phyloP scores from a whole-genome alignment of 495 filamentous ascomycete species.

The Penicillium cosmopolitanum region DNA sequence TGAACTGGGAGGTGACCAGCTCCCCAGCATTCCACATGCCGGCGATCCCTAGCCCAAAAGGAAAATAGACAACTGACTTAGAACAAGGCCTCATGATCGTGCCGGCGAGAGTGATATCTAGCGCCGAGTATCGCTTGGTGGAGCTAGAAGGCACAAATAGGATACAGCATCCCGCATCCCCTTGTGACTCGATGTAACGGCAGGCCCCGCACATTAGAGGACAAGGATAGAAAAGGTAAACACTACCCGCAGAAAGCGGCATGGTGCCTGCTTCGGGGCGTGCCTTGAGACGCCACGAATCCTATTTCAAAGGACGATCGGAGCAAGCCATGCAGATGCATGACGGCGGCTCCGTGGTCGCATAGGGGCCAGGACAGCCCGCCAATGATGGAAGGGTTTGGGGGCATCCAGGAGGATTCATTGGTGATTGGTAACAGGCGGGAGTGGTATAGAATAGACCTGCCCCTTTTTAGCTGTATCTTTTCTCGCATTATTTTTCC shows the following conservation, averaged over 20 bases:
- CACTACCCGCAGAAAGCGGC: not conserved
- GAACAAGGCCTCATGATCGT: conserved; percentile 21
- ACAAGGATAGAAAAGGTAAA: not conserved
- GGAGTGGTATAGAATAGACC: not conserved
- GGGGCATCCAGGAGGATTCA: not conserved
- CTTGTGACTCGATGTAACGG: conserved; percentile 30
- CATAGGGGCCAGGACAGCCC: not conserved
- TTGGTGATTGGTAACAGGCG: not conserved
- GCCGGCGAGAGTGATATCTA: conserved; percentile 7
- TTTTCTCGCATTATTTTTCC: not conserved
- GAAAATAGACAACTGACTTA: conserved; percentile 11
- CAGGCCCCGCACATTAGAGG: conserved; percentile 15
- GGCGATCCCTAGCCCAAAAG: conserved; percentile 23
- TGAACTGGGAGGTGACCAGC: conserved; percentile 13
- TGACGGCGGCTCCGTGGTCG: conserved; percentile 11
- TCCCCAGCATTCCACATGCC: conserved; percentile 26
- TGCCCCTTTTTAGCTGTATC: not conserved
- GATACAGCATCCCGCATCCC: not conserved
- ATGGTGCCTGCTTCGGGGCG: not conserved
- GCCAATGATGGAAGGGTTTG: not conserved
- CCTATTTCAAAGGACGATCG: not conserved
- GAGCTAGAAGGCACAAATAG: not conserved
- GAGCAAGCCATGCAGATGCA: not conserved
- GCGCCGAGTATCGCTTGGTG: not conserved
- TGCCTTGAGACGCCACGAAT: not conserved